Percentiles rank a stretch among this genome's conserved stretches.
phyloP scores from a whole-genome alignment of 306 rosid species.

The Clitoria ternatea region DNA sequence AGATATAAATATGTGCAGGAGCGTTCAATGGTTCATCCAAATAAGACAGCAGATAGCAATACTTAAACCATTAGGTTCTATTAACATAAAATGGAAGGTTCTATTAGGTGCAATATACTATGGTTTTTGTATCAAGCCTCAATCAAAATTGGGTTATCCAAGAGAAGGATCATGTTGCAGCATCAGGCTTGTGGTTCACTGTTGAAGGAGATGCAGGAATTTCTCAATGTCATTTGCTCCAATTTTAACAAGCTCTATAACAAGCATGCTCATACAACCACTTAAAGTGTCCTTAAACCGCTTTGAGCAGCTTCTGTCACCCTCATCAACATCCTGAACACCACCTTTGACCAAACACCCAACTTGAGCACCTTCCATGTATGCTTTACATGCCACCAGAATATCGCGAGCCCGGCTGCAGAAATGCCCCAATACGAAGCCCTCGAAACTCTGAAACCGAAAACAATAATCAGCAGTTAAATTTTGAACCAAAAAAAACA shows the following conservation, averaged over 20 bases:
- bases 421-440: slow-evolving; percentile 78
- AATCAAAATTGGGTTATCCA: slow-evolving; percentile 9
- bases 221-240: slow-evolving; percentile 63
- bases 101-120: slow-evolving; percentile 13
- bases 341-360: slow-evolving; percentile 78
- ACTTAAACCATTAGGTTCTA: slow-evolving; percentile 1
- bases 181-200: slow-evolving; percentile 27
- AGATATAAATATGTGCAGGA: slow-evolving; percentile 39
- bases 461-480: slow-evolving; percentile 6
- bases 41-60: background rate
- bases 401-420: slow-evolving; percentile 55
- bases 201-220: slow-evolving; percentile 32
- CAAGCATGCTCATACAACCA: slow-evolving; percentile 38
- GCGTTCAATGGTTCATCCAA: background rate
- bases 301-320: slow-evolving; percentile 65
- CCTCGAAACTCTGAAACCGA: slow-evolving; percentile 69
- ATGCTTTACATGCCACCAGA: slow-evolving; percentile 76
- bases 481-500: background rate
- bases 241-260: slow-evolving; percentile 35
- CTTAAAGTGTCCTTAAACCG: slow-evolving; percentile 45
- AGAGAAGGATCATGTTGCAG: slow-evolving; percentile 30
- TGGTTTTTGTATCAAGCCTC: slow-evolving; percentile 25
- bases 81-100: background rate
- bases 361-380: slow-evolving; percentile 81
- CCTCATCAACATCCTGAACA: slow-evolving; percentile 64